phyloP scores from a whole-genome alignment of 148 eudicot species.

The Diospyros lotus region DNA sequence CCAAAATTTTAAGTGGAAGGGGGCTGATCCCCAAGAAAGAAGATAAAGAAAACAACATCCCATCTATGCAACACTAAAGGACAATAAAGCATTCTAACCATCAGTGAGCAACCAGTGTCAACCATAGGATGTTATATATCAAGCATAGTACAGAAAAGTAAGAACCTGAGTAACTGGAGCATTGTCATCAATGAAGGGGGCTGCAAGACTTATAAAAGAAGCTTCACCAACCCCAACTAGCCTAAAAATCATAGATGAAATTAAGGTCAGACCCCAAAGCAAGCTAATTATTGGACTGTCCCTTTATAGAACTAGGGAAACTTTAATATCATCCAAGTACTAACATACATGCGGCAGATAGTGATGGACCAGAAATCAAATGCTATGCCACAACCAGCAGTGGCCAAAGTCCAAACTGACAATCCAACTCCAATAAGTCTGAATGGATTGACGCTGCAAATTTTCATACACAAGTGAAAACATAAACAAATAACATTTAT shows the following conservation, averaged over 20 bases:
- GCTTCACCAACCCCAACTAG: constrained; percentile 99
- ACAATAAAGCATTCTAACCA: not conserved
- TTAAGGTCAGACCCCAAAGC: too few relatives aligned
- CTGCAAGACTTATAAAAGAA: constrained; percentile 97
- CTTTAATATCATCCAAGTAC: constrained; percentile 2
- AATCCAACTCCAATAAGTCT: constrained; percentile 93
- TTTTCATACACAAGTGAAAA: constrained; percentile 16
- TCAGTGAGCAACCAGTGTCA: not conserved
- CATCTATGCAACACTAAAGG: too few relatives aligned
- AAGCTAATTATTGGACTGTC: too few relatives aligned
- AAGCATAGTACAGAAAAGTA: constrained; percentile 6
- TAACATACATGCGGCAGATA: constrained; percentile 75
- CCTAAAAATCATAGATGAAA: constrained; percentile 36
- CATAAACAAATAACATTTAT: not conserved
- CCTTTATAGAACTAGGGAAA: too few relatives aligned
- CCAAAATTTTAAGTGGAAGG: too few relatives aligned
- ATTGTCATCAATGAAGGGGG: constrained; percentile 95
- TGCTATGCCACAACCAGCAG: constrained; percentile 78
- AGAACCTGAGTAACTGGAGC: constrained; percentile 84
- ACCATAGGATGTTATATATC: not conserved
- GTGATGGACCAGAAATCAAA: constrained; percentile 82
- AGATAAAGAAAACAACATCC: too few relatives aligned
- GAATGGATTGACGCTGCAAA: constrained; percentile 88
- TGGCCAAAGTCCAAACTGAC: constrained; percentile 84
- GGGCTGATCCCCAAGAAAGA: too few relatives aligned